Evolutionary conservation across 2,329 filamentous ascomycete genomes (phyloP), one percentile per base, ranked within the genome.

Genomic region (Cryoendolithus antarcticus): DNA sequence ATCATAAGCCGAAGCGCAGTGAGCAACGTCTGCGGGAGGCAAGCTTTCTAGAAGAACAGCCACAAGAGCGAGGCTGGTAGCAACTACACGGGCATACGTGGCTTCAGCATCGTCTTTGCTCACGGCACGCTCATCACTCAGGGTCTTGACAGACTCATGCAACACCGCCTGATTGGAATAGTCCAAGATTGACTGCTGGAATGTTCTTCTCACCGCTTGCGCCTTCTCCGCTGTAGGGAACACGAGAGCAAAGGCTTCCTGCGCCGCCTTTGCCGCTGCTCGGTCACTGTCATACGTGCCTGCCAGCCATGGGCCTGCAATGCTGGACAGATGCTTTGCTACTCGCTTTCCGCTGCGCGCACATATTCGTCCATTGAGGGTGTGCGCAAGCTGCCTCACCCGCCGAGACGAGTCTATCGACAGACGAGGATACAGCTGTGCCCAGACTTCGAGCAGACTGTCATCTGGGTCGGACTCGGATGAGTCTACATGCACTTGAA

Each of bases 351-450:
- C 82, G 38, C 68, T 67, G 21, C 70, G 65, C 6, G 62, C 61
- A 32, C 73, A 70, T 30, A 81, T 65, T 15, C 68, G 63, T 24
- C 77, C 77, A 53, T 93, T 86, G 15, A 93, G 59, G 8, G 63
- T 69, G 57, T 96, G 89, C 11, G 88, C 76, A 32, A 91, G 73
- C 60, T 95, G 88, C 46, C 91, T 84, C 28, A 95, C 89, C 43
- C 83, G 76, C 35, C 86, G 81, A 34, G 83, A 79, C 57, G 83
- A 85, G 59, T 96, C 89, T 63, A 96, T 93, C 11, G 89, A 91
- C 29, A 80, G 74, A 43, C 88, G 82, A 38, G 91, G 85, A 57
- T 93, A 98, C 41, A 93, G 64, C 66, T 82, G 44, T 45, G 56
- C 84, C 89, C 89, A 96, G 54, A 83, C 82, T 50, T 91, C 82